Evolutionary conservation across 495 filamentous ascomycete species (phyloP), one percentile per base, ranked within the genome.

Genomic region (Penicilliopsis zonata): DNA sequence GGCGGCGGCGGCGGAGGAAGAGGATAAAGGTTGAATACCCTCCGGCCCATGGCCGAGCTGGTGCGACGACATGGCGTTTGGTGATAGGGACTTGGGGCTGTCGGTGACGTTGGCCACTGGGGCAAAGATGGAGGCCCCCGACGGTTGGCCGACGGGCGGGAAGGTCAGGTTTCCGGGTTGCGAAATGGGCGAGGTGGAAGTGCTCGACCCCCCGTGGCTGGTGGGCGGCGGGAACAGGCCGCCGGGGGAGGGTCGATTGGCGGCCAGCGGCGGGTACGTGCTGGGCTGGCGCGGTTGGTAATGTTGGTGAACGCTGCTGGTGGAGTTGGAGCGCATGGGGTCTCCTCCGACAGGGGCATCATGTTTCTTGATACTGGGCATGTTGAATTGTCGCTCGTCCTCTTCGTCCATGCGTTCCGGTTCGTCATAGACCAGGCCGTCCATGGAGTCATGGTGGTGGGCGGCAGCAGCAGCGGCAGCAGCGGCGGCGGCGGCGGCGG

Each of bases 81-180:
- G 86, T 20, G 85, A 93, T 19, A 94, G 61, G 3, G 86, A 82
- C 47, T 82, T 88, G 0, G 86, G 84, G 41, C 80, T 88, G 48
- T 94, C 86, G 3, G 79, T 86, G 68, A 92, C 81, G 35, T 68
- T 57, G n/a, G 50, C 66, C n/a, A 49, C 66, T 36, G 82, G 75
- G 10, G 76, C 66, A 51, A 80, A 88, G 33, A 83, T 67, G 5
- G 80, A 72, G 4, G 70, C 44, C 27, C 50, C 49, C 20, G 57
- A 57, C 20, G 55, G 40, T 22, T 55, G 57, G 31, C 46, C 64
- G 52, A 43, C 58, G 48, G 52, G 65, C 42, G 52, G 33, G 69
- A 73, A 43, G 50, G 56, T 52, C 44, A 61, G 35, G 33, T 56
- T 61, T 20, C 45, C 44, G 29, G 52, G 55, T 37, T 74, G 75